Base-by-base conservation (phyloP, 2,329 filamentous ascomycete genomes). In the Ceratocystis huliohia region DNA sequence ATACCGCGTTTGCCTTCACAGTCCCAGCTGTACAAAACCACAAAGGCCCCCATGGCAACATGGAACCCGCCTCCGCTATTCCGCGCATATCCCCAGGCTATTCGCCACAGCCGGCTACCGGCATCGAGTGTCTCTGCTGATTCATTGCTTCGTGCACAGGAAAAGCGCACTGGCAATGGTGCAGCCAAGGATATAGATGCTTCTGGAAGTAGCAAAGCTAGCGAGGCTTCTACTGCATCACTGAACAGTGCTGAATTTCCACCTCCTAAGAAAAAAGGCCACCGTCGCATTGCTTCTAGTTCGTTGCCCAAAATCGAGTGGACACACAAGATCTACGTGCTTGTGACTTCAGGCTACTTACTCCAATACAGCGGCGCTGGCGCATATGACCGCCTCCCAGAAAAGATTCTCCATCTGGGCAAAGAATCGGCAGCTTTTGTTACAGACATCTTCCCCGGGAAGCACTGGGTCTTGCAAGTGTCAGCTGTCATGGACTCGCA, bases 41-140 rank as follows among this genome's bases (percentile, higher is more conserved):
- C 45, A 22, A 68, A 65, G 48, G 30, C 56, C 17, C 46, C 74
- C 2, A 69, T 79, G 28, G 74, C 76, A 3, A 74, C 76, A 13
- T 89, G 86, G 86, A 82, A 84, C 66, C 82, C 86, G 17, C 89
- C 90, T 5, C 89, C 91, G 1, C 77, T 96, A 13, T 95, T 92
- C 74, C 88, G 96, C 74, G 91, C 89, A 13, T 96, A 91, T 73
- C 88, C 89, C 0, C 91, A 96, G 74, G 85, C 90, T 2, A 82
- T 90, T 70, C 91, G 88, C 72, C 84, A 94, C 74, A 85, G 84
- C 10, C 84, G 82, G 17, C 78, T 96, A 2, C 82, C 86, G 30
- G 82, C 88, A 17, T 87, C 87, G 46, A 83, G 81, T 1, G 76
- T 88, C 10, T 84, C 88, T 1, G 82, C 87, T 1, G 91, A 95